Percentiles rank a stretch among this genome's conserved stretches.
Conservation (phyloP, 1,139 yeast species). For the Yamadazyma siamensis region DNA sequence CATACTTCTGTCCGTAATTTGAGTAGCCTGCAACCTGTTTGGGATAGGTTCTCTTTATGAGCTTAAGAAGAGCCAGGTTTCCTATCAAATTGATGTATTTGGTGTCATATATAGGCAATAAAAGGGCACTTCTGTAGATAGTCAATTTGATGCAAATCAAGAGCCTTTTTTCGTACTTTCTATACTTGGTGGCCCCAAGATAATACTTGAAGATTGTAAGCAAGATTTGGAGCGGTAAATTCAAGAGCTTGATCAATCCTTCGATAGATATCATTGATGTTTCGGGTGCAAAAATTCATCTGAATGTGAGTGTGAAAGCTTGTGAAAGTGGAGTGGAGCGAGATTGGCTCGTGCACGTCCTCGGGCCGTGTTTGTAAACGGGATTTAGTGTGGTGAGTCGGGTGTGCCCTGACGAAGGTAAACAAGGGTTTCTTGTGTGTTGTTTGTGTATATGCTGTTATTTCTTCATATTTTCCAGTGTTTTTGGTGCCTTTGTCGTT, state of each 20-base stretch:
- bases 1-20: constrained; percentile 33
- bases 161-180: constrained; percentile 18
- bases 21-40: constrained; percentile 15
- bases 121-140: constrained; percentile 17
- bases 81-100: constrained; percentile 3
- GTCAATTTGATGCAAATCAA: constrained; percentile 17
- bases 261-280: constrained; percentile 5
- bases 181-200: constrained; percentile 16
- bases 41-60: constrained; percentile 1
- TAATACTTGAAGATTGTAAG: constrained; percentile 14
- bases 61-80: constrained; percentile 6
- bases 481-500: too few relatives aligned
- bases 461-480: too few relatives aligned
- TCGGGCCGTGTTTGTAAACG: too few relatives aligned
- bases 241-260: constrained; percentile 4
- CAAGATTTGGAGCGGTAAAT: constrained; percentile 10
- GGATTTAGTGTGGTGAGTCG: too few relatives aligned
- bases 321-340: too few relatives aligned
- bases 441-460: too few relatives aligned
- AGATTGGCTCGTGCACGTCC: too few relatives aligned
- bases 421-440: too few relatives aligned
- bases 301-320: too few relatives aligned
- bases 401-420: too few relatives aligned
- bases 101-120: constrained; percentile 15
- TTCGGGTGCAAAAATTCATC: background rate